phyloP scores from a whole-genome alignment of 768 basidiomycete species.

The Amanita fuliginea region DNA sequence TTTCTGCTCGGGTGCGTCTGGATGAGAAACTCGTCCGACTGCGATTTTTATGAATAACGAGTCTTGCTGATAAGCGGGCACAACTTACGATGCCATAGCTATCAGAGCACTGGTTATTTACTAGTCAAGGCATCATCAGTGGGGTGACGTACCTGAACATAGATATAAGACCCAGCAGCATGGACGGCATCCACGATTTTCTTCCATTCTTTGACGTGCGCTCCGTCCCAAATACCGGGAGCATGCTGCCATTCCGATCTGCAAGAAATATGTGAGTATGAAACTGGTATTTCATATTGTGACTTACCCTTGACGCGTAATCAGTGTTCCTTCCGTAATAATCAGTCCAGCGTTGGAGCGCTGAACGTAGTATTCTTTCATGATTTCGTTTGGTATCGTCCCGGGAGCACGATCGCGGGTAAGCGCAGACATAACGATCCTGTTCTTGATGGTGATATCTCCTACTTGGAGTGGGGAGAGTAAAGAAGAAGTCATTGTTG shows the following conservation, averaged over 20 bases:
- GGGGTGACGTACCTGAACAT: conserved; percentile 24
- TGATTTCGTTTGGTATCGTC: conserved; percentile 25
- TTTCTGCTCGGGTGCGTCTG: conserved; percentile 28
- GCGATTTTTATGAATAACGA: neutral
- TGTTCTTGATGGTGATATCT: conserved; percentile 23
- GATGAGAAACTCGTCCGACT: conserved; percentile 27
- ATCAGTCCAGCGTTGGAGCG: conserved; percentile 30
- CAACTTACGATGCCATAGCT: conserved; percentile 28
- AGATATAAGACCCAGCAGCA: conserved; percentile 30
- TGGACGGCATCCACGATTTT: conserved; percentile 37
- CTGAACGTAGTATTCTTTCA: conserved; percentile 30
- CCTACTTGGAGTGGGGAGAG: conserved; percentile 25
- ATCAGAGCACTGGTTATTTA: neutral
- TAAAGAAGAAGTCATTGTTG: conserved; percentile 8
- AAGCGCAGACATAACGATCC: conserved; percentile 28
- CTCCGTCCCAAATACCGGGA: conserved; percentile 35
- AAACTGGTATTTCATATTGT: neutral
- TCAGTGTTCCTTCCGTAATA: conserved; percentile 27
- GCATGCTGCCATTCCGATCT: conserved; percentile 34
- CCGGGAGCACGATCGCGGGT: conserved; percentile 28
- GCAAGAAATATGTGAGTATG: neutral
- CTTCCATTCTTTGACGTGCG: conserved; percentile 34
- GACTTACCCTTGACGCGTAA: conserved; percentile 30
- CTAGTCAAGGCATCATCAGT: neutral
- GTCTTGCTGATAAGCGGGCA: neutral